Base-by-base conservation (phyloP, 2,329 filamentous ascomycete species). In the Mollisia scopiformis region DNA sequence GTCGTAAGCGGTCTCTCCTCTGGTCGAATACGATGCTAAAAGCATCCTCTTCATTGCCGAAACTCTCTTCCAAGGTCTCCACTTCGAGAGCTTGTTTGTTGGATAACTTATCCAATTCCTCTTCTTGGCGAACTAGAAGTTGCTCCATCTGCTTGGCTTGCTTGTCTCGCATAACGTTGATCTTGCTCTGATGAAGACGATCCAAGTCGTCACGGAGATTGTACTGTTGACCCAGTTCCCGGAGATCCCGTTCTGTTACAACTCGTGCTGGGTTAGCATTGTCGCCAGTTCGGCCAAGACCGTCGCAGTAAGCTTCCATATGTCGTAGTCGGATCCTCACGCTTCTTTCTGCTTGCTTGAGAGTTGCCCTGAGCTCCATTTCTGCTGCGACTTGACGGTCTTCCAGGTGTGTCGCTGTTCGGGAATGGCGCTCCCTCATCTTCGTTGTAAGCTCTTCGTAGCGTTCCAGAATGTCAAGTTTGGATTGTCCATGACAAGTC, bases 261-360 rank as follows among this genome's bases (percentile, higher is more conserved):
- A 81, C 74, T 7, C 86, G 76, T 0, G 76, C 75, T 3, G 83
- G 82, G 72, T 82, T 77, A 3, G 71, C 54, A 27, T 64, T 67
- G 33, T 68, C 74, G 2, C 75, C 72, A 25, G 72, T 76, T 31
- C 77, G 77, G 3, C 82, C 82, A 1, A 84, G 73, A 3, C 80
- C 80, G 61, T 85, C 80, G 67, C 85, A 88, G 71, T 88, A 88
- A 6, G 84, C 85, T 67, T 88, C 85, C 86, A 88, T 88, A 65
- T 88, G 82, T 69, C 81, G 82, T n/a, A 88, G 75, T 14, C 85
- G 80, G 37, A 86, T 82, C 31, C 77, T 77, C 37, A 88, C 79
- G 65, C 82, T 85, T 60, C 79, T 77, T 69, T 86, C 84, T 57
- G 81, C 82, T 65, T 85, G 82, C 55, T 87, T 82, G 16, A 88